Evolutionary conservation across 257 asterid species (phyloP).

Genomic region (Lavandula angustifolia): DNA sequence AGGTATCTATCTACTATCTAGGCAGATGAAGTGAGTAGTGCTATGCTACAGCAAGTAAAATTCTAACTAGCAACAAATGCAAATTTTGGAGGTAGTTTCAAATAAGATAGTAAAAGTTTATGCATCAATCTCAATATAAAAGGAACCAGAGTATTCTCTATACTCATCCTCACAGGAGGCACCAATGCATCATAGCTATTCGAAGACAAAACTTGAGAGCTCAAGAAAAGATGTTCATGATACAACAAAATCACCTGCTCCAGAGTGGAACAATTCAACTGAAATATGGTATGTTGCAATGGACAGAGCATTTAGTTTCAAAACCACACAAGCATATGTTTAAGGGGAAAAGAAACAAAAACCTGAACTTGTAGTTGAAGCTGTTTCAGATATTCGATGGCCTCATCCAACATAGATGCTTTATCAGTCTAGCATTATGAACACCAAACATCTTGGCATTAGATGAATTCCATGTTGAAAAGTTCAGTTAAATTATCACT

Average conservation of each 20-base stretch:
- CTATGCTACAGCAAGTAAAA: neutral
- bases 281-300: constrained; percentile 2
- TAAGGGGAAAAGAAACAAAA: constrained; percentile 29
- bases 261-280: neutral
- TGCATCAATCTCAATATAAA: constrained; percentile 4
- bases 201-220: neutral
- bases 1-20: too few species aligned
- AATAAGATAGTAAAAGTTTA: neutral
- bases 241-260: too few species aligned
- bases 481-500: constrained; percentile 1
- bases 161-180: neutral
- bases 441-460: constrained; percentile 23
- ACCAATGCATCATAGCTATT: too few species aligned
- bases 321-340: constrained; percentile 7
- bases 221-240: neutral
- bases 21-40: neutral
- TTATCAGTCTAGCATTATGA: constrained; percentile 72
- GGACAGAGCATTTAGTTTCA: neutral
- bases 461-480: constrained; percentile 21
- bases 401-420: constrained; percentile 98
- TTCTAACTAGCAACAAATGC: neutral
- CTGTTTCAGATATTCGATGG: constrained; percentile 94
- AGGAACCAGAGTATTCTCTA: neutral
- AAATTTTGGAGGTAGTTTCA: neutral
- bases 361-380: constrained; percentile 99